Percentiles rank a stretch among this genome's conserved stretches.
Conservation (phyloP, 352 stramenopile species). For the Peronospora destructor region DNA sequence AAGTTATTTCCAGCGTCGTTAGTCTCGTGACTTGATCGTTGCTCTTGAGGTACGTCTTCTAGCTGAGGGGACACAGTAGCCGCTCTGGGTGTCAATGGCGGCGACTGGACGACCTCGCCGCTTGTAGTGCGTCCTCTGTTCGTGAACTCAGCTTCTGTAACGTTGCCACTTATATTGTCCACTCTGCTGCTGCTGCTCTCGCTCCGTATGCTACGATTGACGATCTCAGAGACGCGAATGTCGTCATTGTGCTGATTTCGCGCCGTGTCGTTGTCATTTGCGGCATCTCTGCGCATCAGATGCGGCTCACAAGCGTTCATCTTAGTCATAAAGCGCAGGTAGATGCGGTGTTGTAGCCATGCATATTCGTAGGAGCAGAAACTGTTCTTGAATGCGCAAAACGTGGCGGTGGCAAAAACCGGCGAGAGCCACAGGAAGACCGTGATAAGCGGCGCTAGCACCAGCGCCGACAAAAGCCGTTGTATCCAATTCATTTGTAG, state of each 20-base stretch:
- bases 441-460: conserved; percentile 59
- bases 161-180: conserved; percentile 1
- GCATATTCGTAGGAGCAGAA: conserved; percentile 69
- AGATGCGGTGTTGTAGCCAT: conserved; percentile 64
- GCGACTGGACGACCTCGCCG: conserved; percentile 20
- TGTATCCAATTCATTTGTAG: conserved; percentile 48
- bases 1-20: conserved; percentile 16
- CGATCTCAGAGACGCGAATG: conserved; percentile 20
- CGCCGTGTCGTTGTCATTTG: conserved; percentile 2
- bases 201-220: conserved; percentile 30
- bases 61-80: conserved; percentile 6
- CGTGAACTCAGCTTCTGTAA: neutral
- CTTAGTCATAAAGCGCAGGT: conserved; percentile 39
- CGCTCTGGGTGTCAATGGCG: conserved; percentile 11
- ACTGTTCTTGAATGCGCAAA: conserved; percentile 53
- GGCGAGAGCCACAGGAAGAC: conserved; percentile 60
- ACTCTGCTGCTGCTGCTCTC: conserved; percentile 22
- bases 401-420: conserved; percentile 54
- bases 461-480: conserved; percentile 46
- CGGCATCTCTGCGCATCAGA: conserved; percentile 3
- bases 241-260: conserved; percentile 8
- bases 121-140: conserved; percentile 26
- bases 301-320: conserved; percentile 22
- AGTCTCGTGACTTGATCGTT: conserved; percentile 8
- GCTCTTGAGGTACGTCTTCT: conserved; percentile 5